Conservation (phyloP, 2,329 filamentous ascomycete species). For the Fusarium coffeatum region DNA sequence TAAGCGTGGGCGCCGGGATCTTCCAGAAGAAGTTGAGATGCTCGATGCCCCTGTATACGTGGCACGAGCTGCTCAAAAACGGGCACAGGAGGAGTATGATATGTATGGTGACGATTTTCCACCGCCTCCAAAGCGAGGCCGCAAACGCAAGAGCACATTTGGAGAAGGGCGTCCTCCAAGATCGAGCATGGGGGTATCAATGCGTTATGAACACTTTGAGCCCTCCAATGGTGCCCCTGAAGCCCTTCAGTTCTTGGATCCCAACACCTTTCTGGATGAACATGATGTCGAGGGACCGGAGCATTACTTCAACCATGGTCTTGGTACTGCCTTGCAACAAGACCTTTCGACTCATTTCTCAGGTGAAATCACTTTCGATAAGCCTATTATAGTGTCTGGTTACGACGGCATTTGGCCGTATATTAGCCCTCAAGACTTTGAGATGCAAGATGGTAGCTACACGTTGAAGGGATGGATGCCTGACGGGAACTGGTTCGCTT, state of each 20-base stretch:
- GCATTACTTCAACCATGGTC: conserved; percentile 12
- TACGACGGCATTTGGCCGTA: conserved; percentile 50
- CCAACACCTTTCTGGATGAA: conserved; percentile 55
- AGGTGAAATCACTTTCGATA: conserved; percentile 33
- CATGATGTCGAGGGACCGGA: conserved; percentile 31
- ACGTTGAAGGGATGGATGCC: conserved; percentile 59
- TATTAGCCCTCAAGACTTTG: conserved; percentile 51
- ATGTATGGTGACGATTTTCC: conserved; percentile 31
- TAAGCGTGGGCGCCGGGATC: conserved; percentile 52
- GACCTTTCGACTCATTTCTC: not conserved
- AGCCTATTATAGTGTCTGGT: conserved; percentile 42
- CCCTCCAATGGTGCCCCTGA: conserved; percentile 29
- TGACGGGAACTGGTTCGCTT: conserved; percentile 51
- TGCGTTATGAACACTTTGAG: conserved; percentile 38
- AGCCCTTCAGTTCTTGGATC: conserved; percentile 54
- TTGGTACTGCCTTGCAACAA: conserved; percentile 19
- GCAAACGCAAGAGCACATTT: conserved; percentile 32
- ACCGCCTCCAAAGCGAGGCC: conserved; percentile 40
- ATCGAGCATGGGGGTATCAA: conserved; percentile 18
- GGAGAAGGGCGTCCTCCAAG: conserved; percentile 13
- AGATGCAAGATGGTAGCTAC: conserved; percentile 54
- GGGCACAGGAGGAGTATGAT: conserved; percentile 42
- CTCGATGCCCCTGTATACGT: conserved; percentile 64
- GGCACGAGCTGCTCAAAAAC: conserved; percentile 53
- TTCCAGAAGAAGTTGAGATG: conserved; percentile 59